Percentiles rank a stretch among this genome's conserved stretches.
phyloP scores from a whole-genome alignment of 2,329 filamentous ascomycete species.

The Tolypocladium ophioglossoides region DNA sequence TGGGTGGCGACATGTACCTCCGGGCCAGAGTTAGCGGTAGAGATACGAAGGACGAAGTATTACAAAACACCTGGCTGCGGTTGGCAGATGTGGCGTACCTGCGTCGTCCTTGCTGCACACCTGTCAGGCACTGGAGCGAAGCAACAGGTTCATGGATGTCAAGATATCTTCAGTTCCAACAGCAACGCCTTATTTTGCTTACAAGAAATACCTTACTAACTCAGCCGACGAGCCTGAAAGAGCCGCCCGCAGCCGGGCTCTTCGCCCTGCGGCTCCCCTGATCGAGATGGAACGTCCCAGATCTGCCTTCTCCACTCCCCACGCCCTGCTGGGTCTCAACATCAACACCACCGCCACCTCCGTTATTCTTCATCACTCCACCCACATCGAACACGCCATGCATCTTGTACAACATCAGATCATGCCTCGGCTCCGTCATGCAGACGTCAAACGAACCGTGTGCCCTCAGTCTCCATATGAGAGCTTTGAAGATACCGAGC shows the following conservation, averaged over 20 bases:
- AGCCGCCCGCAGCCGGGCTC: neutral
- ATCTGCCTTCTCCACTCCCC: neutral
- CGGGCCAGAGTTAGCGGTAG: neutral
- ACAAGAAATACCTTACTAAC: too few relatives aligned
- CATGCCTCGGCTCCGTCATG: neutral
- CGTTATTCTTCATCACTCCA: neutral
- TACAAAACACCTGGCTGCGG: neutral
- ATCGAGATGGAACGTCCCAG: neutral
- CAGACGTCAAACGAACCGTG: neutral
- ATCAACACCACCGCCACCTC: neutral
- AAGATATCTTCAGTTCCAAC: too few relatives aligned
- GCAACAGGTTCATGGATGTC: too few relatives aligned
- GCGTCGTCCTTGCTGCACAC: neutral
- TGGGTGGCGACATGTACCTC: neutral
- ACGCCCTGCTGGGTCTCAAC: neutral
- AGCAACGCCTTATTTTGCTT: too few relatives aligned
- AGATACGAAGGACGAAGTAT: too few relatives aligned
- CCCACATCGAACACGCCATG: neutral
- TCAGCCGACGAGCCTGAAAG: neutral
- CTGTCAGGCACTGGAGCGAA: neutral
- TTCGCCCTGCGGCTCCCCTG: neutral
- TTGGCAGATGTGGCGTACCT: neutral
- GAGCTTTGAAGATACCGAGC: neutral
- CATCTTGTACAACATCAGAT: neutral
- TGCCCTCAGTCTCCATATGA: neutral